Base-by-base conservation (phyloP, 805 yeast genomes). In the Wickerhamomyces mucosus region DNA sequence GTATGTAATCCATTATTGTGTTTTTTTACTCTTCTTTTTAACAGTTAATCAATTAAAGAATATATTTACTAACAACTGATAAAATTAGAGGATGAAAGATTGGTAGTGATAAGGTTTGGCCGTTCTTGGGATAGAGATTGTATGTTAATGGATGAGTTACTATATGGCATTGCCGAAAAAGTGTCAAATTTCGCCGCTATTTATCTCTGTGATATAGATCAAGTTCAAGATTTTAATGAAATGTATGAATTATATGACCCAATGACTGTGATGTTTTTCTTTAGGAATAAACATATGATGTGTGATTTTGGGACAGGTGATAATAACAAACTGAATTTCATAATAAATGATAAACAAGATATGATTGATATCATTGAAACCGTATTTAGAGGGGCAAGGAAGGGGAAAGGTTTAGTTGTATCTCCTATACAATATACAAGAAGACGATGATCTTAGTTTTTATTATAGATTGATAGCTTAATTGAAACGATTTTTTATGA, bases 251-350 rank as follows among this genome's bases (percentile, higher is more conserved):
- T 86, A 27, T 82, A 78, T 50, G 97, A 88, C 46, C 94, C 95
- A 12, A 72, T 84, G 66, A 78, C 95, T 27, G 65, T 92, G 32
- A 92, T 92, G 97, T 88, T 89, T 51, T 89, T 92, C 55, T 85
- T 71, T 58, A 64, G 94, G 31, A 89, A 89, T 59, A 81, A 85
- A 53, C 97, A 89, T 55, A 88, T 89, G 94, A 76, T 92, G 94
- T 84, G 96, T 57, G 98, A 92, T 62, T 86, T 88, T 55, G 98
- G 98, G 3, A 92, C 97, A 0, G 98, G 98, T 20, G 86, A 92
- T 52, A 92, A 92, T 57, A 92, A 92, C 63, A 89, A 92, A 63
- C 62, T 92, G 61, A 86, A 85, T 50, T 89, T 89, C 56, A 66
- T 74, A 10, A 53, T 80, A 15, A 76, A 72, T 26, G 83, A 83